phyloP scores from a whole-genome alignment of 306 rosid species.

The cucumber (Cucumis sativus) region Cucumber_9930_V3 NC_026661.2:21166501-21167000 shows the following conservation, averaged over 20 bases:
- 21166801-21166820: slow-evolving; percentile 40
- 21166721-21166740: slow-evolving; percentile 84
- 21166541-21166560: neutral
- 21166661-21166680: slow-evolving; percentile 72
- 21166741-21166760: slow-evolving; percentile 58
- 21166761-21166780: slow-evolving; percentile 99
- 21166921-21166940: too few relatives aligned
- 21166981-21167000: neutral
- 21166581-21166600: slow-evolving; percentile 38
- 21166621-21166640: slow-evolving; percentile 59
- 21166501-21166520: too few relatives aligned
- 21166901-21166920: too few relatives aligned
- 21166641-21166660: slow-evolving; percentile 53
- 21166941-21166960: neutral
- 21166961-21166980: neutral
- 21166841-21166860: too few relatives aligned
- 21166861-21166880: too few relatives aligned
- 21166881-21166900: too few relatives aligned
- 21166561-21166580: slow-evolving; percentile 1
- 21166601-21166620: slow-evolving; percentile 59
- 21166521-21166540: neutral
- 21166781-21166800: slow-evolving; percentile 96
- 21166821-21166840: neutral
- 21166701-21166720: slow-evolving; percentile 76
- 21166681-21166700: slow-evolving; percentile 82